A percentile compares a stretch with the other conserved stretches of the same genome.
Conservation (phyloP, 768 basidiomycete species). For the Kwoniella dendrophila region DNA sequence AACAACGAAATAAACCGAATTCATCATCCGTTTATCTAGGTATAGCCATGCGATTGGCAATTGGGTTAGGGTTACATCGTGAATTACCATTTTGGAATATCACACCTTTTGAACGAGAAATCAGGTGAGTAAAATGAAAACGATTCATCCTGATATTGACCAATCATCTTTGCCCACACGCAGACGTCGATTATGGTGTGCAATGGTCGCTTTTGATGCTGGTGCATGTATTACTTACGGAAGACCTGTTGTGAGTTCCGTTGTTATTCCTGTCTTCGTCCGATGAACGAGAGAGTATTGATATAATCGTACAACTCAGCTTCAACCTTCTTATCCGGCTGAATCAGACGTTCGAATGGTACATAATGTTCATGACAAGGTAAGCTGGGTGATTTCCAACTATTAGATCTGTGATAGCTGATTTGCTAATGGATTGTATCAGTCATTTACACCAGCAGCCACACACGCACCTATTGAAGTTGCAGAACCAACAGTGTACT, state of each 20-base stretch:
- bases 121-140: slow-evolving; percentile 12
- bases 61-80: slow-evolving; percentile 29
- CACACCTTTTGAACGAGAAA: slow-evolving; percentile 26
- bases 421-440: background rate
- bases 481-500: slow-evolving; percentile 11
- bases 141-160: background rate
- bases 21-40: slow-evolving; percentile 24
- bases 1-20: slow-evolving; percentile 23
- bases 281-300: background rate
- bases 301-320: background rate
- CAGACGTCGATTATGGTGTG: slow-evolving; percentile 28
- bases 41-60: slow-evolving; percentile 23
- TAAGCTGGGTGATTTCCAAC: background rate
- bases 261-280: background rate
- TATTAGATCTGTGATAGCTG: background rate
- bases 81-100: slow-evolving; percentile 31
- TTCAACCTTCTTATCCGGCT: slow-evolving; percentile 9
- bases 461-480: slow-evolving; percentile 1
- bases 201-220: slow-evolving; percentile 15
- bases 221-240: slow-evolving; percentile 26
- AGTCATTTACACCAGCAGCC: slow-evolving; percentile 8
- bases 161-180: too few relatives aligned
- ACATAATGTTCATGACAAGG: slow-evolving; percentile 16
- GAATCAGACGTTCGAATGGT: slow-evolving; percentile 13
- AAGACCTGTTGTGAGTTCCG: slow-evolving; percentile 19